These are phyloP conservation scores for Monarda citriodora DNA, from an alignment of 305 asterid genomes.

Conservation along the genomic window DNA sequence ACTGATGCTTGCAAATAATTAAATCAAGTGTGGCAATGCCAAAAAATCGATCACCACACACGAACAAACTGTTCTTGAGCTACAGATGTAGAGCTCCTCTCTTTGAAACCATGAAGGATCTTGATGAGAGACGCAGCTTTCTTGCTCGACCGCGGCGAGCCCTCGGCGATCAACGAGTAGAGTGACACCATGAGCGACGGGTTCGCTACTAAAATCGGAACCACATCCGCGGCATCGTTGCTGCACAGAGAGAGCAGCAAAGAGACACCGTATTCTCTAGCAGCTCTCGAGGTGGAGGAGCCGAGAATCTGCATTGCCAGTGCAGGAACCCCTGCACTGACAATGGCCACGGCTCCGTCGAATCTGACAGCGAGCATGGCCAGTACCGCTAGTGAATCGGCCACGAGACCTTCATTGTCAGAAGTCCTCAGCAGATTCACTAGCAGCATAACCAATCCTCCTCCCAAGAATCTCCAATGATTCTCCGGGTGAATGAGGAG, in stretches of 20 bases:
- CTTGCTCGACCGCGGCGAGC: slow-evolving; percentile 59
- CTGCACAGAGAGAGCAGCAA: slow-evolving; percentile 63
- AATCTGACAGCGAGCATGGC: slow-evolving; percentile 55
- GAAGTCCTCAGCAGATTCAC: slow-evolving; percentile 37
- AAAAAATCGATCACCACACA: slow-evolving; percentile 54
- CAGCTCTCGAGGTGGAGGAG: slow-evolving; percentile 39
- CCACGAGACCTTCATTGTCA: slow-evolving; percentile 48
- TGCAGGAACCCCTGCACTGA: slow-evolving; percentile 48
- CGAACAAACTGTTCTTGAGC: slow-evolving; percentile 62
- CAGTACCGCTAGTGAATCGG: slow-evolving; percentile 62
- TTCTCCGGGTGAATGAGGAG: slow-evolving; percentile 63
- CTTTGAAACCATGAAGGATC: slow-evolving; percentile 60
- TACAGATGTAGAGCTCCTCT: slow-evolving; percentile 39
- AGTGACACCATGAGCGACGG: slow-evolving; percentile 52
- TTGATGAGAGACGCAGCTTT: slow-evolving; percentile 74
- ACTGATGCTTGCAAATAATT: slow-evolving; percentile 23
- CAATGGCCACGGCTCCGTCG: slow-evolving; percentile 64
- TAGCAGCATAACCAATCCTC: slow-evolving; percentile 57
- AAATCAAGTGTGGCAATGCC: slow-evolving; percentile 28
- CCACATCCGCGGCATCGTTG: slow-evolving; percentile 56
- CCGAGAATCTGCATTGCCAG: slow-evolving; percentile 40
- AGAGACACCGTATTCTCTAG: slow-evolving; percentile 59
- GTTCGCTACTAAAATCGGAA: slow-evolving; percentile 75
- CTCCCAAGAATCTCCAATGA: slow-evolving; percentile 49
- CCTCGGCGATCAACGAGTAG: slow-evolving; percentile 56